These are phyloP conservation scores for Leccinum cinnamomeum DNA, from an alignment of 1,284 basidiomycete genomes.

Conservation along the genomic window DNA sequence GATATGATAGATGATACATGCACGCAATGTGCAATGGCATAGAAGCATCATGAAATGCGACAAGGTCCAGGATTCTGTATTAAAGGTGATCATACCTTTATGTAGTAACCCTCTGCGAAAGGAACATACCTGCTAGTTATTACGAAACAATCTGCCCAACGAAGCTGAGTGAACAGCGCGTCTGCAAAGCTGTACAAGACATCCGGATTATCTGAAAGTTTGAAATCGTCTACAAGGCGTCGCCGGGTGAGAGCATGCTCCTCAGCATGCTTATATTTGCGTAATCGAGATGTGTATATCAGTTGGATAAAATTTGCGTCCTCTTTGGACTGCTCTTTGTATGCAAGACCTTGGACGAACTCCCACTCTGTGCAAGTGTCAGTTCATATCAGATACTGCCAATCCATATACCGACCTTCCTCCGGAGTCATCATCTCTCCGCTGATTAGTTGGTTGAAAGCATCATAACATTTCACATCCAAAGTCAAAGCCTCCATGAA, in stretches of 20 bases:
- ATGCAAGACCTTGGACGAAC: constrained; percentile 86
- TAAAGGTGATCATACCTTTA: constrained; percentile 7
- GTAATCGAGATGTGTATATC: constrained; percentile 88
- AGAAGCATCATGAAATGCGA: constrained; percentile 80
- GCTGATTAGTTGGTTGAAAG: constrained; percentile 87
- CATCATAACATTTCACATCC: constrained; percentile 98
- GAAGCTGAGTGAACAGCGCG: constrained; percentile 82
- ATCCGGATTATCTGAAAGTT: constrained; percentile 87
- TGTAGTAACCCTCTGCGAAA: background rate
- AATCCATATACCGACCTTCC: constrained; percentile 63
- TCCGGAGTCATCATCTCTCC: constrained; percentile 93
- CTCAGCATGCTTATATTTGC: constrained; percentile 83
- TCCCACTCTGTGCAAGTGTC: constrained; percentile 77
- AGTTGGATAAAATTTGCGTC: constrained; percentile 89
- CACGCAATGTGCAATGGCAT: constrained; percentile 95
- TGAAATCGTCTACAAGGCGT: constrained; percentile 75
- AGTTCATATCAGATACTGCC: background rate
- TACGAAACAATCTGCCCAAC: constrained; percentile 92
- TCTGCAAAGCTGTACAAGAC: constrained; percentile 92
- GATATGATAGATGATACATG: constrained; percentile 91
- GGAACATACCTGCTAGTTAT: constrained; percentile 74
- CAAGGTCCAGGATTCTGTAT: constrained; percentile 75
- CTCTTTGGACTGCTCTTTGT: constrained; percentile 78
- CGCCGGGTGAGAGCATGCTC: constrained; percentile 80
- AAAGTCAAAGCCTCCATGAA: constrained; percentile 94